Evolutionary conservation across 129 eudicot genomes (phyloP).

Genomic region (Flaveria bidentis): DNA sequence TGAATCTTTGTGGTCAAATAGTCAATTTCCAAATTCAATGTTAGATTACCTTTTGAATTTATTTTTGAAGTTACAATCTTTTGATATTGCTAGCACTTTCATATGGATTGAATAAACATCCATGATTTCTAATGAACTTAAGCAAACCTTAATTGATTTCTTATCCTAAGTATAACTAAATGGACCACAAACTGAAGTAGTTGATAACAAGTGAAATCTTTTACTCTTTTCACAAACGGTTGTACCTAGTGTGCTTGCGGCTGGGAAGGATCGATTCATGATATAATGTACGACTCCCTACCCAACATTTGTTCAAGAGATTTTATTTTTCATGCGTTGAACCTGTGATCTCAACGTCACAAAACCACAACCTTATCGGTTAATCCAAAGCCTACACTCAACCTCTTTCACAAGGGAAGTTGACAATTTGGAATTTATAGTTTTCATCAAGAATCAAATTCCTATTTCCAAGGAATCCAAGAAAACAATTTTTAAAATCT

Average conservation of each 20-base stretch:
- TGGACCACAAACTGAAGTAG: constrained; percentile 11
- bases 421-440: not conserved
- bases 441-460: constrained; percentile 17
- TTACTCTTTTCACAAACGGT: not conserved
- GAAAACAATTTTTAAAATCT: not conserved
- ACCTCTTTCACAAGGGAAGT: not conserved
- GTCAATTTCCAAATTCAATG: constrained; percentile 1
- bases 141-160: not conserved
- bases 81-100: constrained; percentile 1
- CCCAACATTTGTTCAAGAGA: no score
- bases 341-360: no score
- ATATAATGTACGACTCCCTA: no score
- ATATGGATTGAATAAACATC: not conserved
- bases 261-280: no score
- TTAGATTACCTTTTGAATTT: not conserved
- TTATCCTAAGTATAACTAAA: not conserved
- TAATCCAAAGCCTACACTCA: no score
- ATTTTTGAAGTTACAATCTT: not conserved
- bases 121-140: constrained; percentile 1
- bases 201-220: not conserved
- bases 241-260: no score
- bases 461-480: not conserved
- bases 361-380: no score
- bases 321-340: no score
- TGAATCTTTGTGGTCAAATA: constrained; percentile 25